Base-by-base conservation (phyloP, 306 rosid species). In the Canavalia ensiformis region DNA sequence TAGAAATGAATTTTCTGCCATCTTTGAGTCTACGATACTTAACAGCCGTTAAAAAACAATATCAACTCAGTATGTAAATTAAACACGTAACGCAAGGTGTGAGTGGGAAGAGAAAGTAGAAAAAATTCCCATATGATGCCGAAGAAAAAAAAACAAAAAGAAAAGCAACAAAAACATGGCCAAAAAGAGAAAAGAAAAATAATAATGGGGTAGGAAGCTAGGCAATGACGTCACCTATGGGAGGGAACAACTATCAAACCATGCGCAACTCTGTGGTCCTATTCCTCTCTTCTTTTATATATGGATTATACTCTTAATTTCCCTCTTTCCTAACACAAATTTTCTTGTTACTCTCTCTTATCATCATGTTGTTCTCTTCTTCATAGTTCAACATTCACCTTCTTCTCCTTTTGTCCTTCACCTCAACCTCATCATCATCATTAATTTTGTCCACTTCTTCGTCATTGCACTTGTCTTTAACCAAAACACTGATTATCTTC, bases 231-330 rank as follows among this genome's bases (percentile, higher is more conserved):
- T 86, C 90, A 89, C 74, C 47, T 52, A 52, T 77, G 85, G 87
- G 89, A 88, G 89, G 89, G 94, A 89, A 83, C 92, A 90, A 75
- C 57, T 75, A 67, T 77, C 56, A 80, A 90, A 46, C 90, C 97
- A 92, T 88, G 97, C 95, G 93, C 95, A 89, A 80, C 78, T 75
- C 82, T 86, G 89, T 85, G 92, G 91, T 87, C 97, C 97, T 85
- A 18, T 18, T 68, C 72, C 79, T 81, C 78, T 79, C 64, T 46
- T 45, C 83, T 84, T 86, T 85, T 71, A 35, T 72, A 88, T 84
- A 86, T 88, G 56, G 7, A 49, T 31, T 71, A 10, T 47, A 49
- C 45, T 72, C 88, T 83, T 80, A 68, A 10, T 8, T 79, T 62
- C 83, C 30, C 54, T 76, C 54, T 76, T 82, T 74, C 81, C 52